Base-by-base conservation (phyloP, 306 rosid species). In the Albizia julibrissin region DNA sequence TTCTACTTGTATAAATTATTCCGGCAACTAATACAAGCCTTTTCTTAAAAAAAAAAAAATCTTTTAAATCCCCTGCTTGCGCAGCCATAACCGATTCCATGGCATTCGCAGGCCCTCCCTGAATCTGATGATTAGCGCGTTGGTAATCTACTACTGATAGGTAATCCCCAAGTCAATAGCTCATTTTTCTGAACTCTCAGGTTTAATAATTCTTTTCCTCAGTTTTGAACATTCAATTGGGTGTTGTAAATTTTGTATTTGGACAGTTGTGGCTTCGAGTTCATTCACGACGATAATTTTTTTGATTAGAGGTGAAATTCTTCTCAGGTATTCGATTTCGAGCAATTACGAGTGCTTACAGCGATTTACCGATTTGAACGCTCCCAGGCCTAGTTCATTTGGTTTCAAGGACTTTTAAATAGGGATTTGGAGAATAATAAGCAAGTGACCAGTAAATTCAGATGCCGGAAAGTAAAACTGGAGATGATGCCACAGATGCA, bases 381-480 rank as follows among this genome's bases (percentile, higher is more conserved):
- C 24, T 12, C 49, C 2, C 40, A 14, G 29, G 73, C 49, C 5
- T 37, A 0, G 73, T 24, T 37, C 31, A 39, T 69, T 22, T 69
- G 49, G 13, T 69, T 69, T 39, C 29, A 10, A 21, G 47, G 70
- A 39, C 70, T 33, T 31, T 43, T 65, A 8, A 31, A 15, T 65
- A 15, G 43, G 22, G 24, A 16, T 31, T 2, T 65, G 43, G 24
- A 31, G 40, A 31, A 16, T 15, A 31, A 16, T 2, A 31, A 16
- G 70, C 42, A 12, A 65, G 1, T 18, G 70, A 65, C 70, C 2
- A 33, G 43, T 21, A 31, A 65, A 65, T 15, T 69, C 47, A 21
- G 73, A 69, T 69, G 72, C 72, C 24, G 73, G 73, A 69, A 69
- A 69, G 50, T 43, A 69, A 42, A 39, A 69, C 10, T n/a, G 50